Conservation (phyloP, 495 filamentous ascomycete species). For the Talaromyces borbonicus region DNA sequence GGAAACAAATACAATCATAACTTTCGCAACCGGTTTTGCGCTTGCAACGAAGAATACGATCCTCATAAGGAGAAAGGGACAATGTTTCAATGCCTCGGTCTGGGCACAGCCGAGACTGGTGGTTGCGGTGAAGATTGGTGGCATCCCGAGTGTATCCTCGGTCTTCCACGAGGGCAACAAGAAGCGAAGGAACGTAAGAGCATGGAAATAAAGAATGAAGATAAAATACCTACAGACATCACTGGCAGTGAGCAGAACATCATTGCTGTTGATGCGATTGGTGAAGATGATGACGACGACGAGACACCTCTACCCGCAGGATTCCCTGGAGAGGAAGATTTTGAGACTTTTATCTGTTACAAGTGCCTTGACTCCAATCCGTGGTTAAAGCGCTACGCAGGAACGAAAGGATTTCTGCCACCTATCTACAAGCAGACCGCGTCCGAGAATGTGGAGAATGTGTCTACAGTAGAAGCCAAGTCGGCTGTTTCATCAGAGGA, state of each 20-base stretch:
- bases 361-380: constrained; percentile 82
- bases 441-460: constrained; percentile 10
- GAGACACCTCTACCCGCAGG: constrained; percentile 61
- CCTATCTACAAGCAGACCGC: constrained; percentile 48
- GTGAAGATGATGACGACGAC: constrained; percentile 27
- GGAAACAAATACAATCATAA: constrained; percentile 93
- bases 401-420: constrained; percentile 67
- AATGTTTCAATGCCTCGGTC: constrained; percentile 97
- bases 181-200: constrained; percentile 15
- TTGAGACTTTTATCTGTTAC: constrained; percentile 85
- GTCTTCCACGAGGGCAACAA: constrained; percentile 49
- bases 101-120: constrained; percentile 68
- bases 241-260: too few species aligned
- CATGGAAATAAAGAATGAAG: constrained; percentile 12
- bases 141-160: constrained; percentile 90
- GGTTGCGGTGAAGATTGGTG: constrained; percentile 99
- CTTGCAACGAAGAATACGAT: constrained; percentile 78
- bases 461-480: not conserved
- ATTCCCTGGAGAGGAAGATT: constrained; percentile 81
- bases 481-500: constrained; percentile 7
- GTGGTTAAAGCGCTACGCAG: constrained; percentile 91
- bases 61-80: constrained; percentile 81
- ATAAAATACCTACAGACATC: constrained; percentile 17
- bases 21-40: constrained; percentile 86
- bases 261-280: constrained; percentile 32